Evolutionary conservation across 2,329 filamentous ascomycete species (phyloP).

Genomic region (Alternaria arborescens): DNA sequence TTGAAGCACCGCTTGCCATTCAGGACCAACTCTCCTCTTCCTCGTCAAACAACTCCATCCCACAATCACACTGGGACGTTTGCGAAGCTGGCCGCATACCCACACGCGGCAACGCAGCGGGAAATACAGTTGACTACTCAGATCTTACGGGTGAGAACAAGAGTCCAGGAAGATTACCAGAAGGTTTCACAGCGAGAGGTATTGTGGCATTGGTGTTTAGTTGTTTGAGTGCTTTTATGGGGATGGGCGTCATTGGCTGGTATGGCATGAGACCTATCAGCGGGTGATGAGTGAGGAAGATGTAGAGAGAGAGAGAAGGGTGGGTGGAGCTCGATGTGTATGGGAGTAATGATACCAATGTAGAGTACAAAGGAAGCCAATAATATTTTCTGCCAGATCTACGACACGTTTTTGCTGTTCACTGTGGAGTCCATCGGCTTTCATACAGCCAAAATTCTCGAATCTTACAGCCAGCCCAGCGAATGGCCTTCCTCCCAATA

Average conservation of each 20-base stretch:
- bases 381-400: background rate
- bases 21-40: slow-evolving; percentile 58
- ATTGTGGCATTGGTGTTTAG: slow-evolving; percentile 80
- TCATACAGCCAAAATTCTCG: background rate
- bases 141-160: slow-evolving; percentile 63
- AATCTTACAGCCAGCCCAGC: background rate
- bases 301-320: background rate
- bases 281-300: background rate
- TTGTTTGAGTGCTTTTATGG: slow-evolving; percentile 71
- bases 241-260: slow-evolving; percentile 72
- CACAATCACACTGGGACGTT: slow-evolving; percentile 66
- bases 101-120: slow-evolving; percentile 76
- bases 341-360: background rate
- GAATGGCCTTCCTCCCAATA: slow-evolving; percentile 57
- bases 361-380: background rate
- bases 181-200: slow-evolving; percentile 74
- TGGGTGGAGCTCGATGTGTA: background rate
- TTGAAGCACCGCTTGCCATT: slow-evolving; percentile 64
- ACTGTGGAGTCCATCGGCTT: background rate
- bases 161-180: slow-evolving; percentile 65
- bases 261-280: slow-evolving; percentile 63
- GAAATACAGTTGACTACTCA: slow-evolving; percentile 69
- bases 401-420: too few species aligned
- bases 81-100: slow-evolving; percentile 65
- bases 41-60: slow-evolving; percentile 55